Base-by-base conservation (phyloP, 805 yeast genomes). In the Vanderwaltozyma verrucispora region DNA sequence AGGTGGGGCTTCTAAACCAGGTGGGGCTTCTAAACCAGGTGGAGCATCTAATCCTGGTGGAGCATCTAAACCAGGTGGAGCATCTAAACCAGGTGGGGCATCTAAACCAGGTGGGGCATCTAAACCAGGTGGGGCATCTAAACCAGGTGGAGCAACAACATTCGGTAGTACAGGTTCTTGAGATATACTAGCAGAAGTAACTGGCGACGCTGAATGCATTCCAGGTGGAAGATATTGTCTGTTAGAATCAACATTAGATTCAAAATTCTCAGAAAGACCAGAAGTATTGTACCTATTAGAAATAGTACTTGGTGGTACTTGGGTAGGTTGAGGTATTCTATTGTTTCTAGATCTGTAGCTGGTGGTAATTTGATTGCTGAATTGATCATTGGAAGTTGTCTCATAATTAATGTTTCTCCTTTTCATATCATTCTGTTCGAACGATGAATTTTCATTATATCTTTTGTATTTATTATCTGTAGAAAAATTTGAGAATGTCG, bases 11-110 rank as follows among this genome's bases (percentile, higher is more conserved):
- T 29, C 29, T 15, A 44, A 28, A 10, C 53, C 48, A 18, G 39
- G 35, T n/a, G 35, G 39, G 9, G 34, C 38, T n/a, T 30, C 23
- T 16, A 45, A 26, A 3, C 50, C 49, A 18, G 58, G 58, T 9
- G 55, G 51, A 11, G 48, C 44, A 17, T 28, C 32, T n/a, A 44
- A 28, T 10, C 52, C 49, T 26, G 55, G 48, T 6, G 53, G 33
- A 11, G 48, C 38, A n/a, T 29, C 29, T 15, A 44, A 28, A 10
- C 53, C 48, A 18, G 39, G 35, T n/a, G 35, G 39, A 9, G 34
- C 38, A 11, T 30, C 32, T 12, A 45, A 26, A 10, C 53, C 49
- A 20, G 40, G 36, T 4, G 40, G 36, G 15, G 32, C 36, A 13
- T 14, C 18, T 27, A 42, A 33, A 13, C 48, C 44, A 20, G 48